Evolutionary conservation across 148 eudicot species (phyloP).

Genomic region (Chenopodium formosanum): DNA sequence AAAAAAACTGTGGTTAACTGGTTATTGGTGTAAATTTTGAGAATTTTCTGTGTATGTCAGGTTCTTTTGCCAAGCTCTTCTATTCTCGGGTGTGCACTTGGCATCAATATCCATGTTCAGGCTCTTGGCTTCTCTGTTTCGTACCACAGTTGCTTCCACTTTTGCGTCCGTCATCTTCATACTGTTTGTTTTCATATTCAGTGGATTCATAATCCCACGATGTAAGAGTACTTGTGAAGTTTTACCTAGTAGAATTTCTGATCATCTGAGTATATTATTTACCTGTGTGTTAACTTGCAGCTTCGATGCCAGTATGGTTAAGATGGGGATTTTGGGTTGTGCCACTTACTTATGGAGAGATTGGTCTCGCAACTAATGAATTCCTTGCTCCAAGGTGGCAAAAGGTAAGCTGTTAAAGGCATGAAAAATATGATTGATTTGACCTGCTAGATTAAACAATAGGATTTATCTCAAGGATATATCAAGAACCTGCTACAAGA

Average conservation of each 20-base stretch:
- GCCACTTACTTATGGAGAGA: conserved; percentile 73
- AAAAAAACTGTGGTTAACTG: too few species aligned
- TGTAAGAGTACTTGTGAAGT: conserved; percentile 35
- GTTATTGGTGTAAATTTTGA: too few species aligned
- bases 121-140: conserved; percentile 62
- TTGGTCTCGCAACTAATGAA: conserved; percentile 73
- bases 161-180: conserved; percentile 42
- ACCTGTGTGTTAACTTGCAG: conserved; percentile 40
- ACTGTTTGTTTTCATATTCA: conserved; percentile 42
- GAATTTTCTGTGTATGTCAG: conserved; percentile 28
- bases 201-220: conserved; percentile 74
- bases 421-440: background rate
- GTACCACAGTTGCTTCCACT: conserved; percentile 45
- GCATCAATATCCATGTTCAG: conserved; percentile 64
- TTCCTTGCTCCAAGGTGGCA: conserved; percentile 83
- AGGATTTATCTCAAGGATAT: background rate
- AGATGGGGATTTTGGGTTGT: conserved; percentile 79
- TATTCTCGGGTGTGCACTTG: conserved; percentile 56
- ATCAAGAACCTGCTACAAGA: background rate
- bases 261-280: background rate
- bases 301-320: conserved; percentile 84
- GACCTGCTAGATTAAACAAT: background rate
- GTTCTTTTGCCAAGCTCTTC: conserved; percentile 64
- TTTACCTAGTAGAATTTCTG: background rate
- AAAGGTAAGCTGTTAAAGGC: conserved; percentile 38